phyloP scores from a whole-genome alignment of 805 yeast genomes.

The Ogataea degrootiae region DNA sequence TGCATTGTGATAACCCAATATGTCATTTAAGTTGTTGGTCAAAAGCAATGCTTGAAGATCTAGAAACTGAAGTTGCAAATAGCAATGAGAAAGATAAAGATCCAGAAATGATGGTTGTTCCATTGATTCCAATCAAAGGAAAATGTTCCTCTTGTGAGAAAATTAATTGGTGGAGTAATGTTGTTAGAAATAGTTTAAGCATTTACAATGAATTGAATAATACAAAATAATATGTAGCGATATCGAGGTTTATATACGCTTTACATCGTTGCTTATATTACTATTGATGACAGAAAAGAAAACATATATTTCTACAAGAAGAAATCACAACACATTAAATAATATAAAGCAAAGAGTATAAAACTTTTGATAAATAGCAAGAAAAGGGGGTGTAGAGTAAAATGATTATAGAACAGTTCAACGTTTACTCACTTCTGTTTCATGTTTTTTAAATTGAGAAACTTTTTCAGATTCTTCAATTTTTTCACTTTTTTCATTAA shows the following conservation, averaged over 20 bases:
- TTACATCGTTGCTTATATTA: too few relatives aligned
- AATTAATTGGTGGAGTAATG: constrained; percentile 26
- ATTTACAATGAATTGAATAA: constrained; percentile 7
- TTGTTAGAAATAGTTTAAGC: constrained; percentile 20
- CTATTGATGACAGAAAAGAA: neutral
- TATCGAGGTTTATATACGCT: too few relatives aligned
- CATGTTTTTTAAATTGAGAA: constrained; percentile 22
- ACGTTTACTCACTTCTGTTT: constrained; percentile 28
- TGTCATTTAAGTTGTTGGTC: constrained; percentile 36
- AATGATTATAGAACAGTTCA: constrained; percentile 2
- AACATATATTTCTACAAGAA: neutral
- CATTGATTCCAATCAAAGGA: constrained; percentile 24
- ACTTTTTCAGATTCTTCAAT: constrained; percentile 11
- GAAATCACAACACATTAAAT: neutral
- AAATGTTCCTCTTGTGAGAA: constrained; percentile 21
- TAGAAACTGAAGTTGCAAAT: neutral
- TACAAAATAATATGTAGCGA: too few relatives aligned
- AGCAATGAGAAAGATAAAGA: neutral
- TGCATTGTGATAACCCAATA: constrained; percentile 21
- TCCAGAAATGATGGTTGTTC: constrained; percentile 1
- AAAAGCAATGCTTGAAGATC: constrained; percentile 8
- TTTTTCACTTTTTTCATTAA: constrained; percentile 12
- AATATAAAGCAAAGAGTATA: too few relatives aligned
- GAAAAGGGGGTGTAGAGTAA: neutral
- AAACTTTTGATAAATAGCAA: neutral